Evolutionary conservation across 352 stramenopile genomes (phyloP).

Genomic region (Pythium oligandrum): DNA sequence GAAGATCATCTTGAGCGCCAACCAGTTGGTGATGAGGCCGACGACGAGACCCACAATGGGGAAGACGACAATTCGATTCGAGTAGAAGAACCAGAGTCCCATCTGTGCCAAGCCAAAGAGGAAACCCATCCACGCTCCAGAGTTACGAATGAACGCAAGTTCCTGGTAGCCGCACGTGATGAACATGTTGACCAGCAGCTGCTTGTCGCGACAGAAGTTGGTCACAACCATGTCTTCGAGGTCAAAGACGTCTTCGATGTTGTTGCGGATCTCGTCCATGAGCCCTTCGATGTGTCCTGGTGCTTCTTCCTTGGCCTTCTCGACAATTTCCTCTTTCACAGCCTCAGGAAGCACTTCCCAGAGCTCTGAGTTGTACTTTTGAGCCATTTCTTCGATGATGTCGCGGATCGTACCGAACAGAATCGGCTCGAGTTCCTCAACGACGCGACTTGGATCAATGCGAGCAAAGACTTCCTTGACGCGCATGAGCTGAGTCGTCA

Average conservation of each 20-base stretch:
- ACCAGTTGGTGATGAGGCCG: constrained; percentile 95
- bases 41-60: constrained; percentile 92
- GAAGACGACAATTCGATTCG: constrained; percentile 80
- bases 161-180: constrained; percentile 90
- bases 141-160: constrained; percentile 89
- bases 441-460: constrained; percentile 87
- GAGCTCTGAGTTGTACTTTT: constrained; percentile 84
- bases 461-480: constrained; percentile 90
- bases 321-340: constrained; percentile 89
- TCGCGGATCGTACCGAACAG: constrained; percentile 87
- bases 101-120: constrained; percentile 86
- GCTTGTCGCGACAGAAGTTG: constrained; percentile 93
- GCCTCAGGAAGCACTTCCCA: constrained; percentile 71
- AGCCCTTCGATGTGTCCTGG: constrained; percentile 89
- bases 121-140: constrained; percentile 88
- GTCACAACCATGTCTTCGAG: constrained; percentile 94
- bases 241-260: constrained; percentile 95
- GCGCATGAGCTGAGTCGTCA: constrained; percentile 92
- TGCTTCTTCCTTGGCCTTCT: constrained; percentile 92
- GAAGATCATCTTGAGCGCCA: constrained; percentile 93
- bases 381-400: constrained; percentile 82
- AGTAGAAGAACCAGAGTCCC: constrained; percentile 85
- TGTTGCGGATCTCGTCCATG: constrained; percentile 93
- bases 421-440: constrained; percentile 89
- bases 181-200: constrained; percentile 95